Evolutionary conservation across 495 filamentous ascomycete genomes (phyloP).

Genomic region (Hypoxylon perforatum): DNA sequence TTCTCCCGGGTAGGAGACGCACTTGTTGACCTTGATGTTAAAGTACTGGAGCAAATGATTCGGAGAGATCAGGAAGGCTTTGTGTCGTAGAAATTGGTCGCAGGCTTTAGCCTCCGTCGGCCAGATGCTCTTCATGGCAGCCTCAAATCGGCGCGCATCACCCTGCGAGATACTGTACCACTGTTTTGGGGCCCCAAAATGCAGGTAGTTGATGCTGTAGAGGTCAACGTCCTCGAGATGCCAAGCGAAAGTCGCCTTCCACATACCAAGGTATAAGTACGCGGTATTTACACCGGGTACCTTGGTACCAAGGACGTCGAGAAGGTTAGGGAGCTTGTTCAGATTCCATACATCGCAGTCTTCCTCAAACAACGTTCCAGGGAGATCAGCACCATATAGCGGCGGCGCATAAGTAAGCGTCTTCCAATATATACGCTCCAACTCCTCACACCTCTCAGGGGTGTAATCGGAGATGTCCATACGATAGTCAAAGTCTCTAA

Average conservation of each 20-base stretch:
- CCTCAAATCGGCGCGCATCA: conserved; percentile 93
- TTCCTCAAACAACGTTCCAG: conserved; percentile 94
- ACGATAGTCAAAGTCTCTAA: conserved; percentile 88
- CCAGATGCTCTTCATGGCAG: conserved; percentile 95
- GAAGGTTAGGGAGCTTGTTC: conserved; percentile 89
- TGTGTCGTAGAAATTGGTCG: conserved; percentile 95
- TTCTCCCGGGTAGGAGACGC: conserved; percentile 96
- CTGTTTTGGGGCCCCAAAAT: conserved; percentile 98
- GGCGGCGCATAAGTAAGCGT: conserved; percentile 93
- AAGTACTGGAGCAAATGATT: conserved; percentile 84
- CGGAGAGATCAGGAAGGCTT: conserved; percentile 97
- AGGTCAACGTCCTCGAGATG: conserved; percentile 98
- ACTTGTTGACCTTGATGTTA: conserved; percentile 93
- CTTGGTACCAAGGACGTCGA: conserved; percentile 94
- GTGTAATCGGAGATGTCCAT: conserved; percentile 89
- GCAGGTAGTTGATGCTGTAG: conserved; percentile 99
- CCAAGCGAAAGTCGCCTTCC: conserved; percentile 99
- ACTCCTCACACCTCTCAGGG: conserved; percentile 87
- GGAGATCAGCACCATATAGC: conserved; percentile 96
- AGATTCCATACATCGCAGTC: conserved; percentile 89
- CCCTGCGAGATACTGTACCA: conserved; percentile 99
- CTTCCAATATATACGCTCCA: conserved; percentile 96
- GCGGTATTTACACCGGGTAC: conserved; percentile 98
- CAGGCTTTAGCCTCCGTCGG: conserved; percentile 96
- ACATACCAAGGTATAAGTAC: conserved; percentile 99